Evolutionary conservation across 495 filamentous ascomycete genomes (phyloP), one percentile per base, ranked within the genome.

Genomic region (Penicillium nucicola): DNA sequence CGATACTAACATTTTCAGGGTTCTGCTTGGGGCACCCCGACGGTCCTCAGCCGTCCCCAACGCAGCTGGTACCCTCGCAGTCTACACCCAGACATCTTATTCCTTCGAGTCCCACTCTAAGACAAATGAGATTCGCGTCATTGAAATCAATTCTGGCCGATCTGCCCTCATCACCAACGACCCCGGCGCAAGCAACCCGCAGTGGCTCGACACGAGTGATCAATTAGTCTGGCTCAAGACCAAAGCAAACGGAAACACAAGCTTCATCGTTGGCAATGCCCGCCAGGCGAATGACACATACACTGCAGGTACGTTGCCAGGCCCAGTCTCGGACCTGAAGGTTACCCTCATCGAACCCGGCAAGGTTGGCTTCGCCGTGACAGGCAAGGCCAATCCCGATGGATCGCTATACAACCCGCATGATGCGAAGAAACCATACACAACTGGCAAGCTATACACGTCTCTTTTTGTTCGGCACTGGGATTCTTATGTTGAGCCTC

Each of bases 1-100:
- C 67, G 42, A 61, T 42, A 19, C 31, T 33, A 48, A 33, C 28
- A 14, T 12, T 2, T 53, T 23, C 31, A 78, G 76, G 64, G 86
- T 92, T 32, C 80, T 97, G 45, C 82, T 97, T 58, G 84, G 84
- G 58, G 90, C 90, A 12, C 90, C 92, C 23, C 83, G 92, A 30
- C 83, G 92, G 34, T 88, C 87, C 35, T 62, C 83, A 17, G 91
- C 86, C 19, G 67, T 85, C 12, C 90, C 92, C 23, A 95, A 93
- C 64, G 58, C 79, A 5, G 72, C 80, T 30, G 90, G 87, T 5
- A 87, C 77, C 12, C 72, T 81, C 35, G 83, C 85, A 15, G 72
- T 92, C 10, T 93, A 87, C 58, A 85, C 84, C 35, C 81, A 77
- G 30, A 88, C 87, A 0, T 83, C 84, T 7, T 97, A 96, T 62